Base-by-base conservation (phyloP, 805 yeast genomes). In the Brettanomyces anomalus region DNA sequence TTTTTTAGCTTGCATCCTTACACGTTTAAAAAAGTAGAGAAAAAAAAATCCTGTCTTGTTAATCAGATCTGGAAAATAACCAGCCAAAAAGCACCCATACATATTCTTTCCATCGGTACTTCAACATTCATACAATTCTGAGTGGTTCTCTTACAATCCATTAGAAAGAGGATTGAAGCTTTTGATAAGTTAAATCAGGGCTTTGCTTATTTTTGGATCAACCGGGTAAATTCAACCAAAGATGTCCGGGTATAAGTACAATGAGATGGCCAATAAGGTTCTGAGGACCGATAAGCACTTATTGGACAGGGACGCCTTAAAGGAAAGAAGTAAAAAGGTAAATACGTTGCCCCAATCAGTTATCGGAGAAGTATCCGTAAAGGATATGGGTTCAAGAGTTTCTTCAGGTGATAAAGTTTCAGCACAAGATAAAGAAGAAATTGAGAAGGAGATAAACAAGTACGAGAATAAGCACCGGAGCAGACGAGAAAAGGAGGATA, bases 201-300 rank as follows among this genome's bases (percentile, higher is more conserved):
- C n/a, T n/a, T n/a, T n/a, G n/a, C n/a, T n/a, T n/a, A n/a, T 24
- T 24, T 24, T 24, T 24, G 6, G 28, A 24, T 24, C 28, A 24
- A 7, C 10, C 10, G 10, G 10, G 28, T 11, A 24, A 7, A 7
- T 24, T 24, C 10, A 7, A 24, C 28, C 28, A 11, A 7, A 24
- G 34, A 32, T 32, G 34, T 32, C 34, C 18, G 57, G 53, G 48
- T 80, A 79, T 60, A 71, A 77, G 49, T 76, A 79, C 51, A 82
- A 79, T 57, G 85, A 76, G 55, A 81, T 85, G 88, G 73, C 94
- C 40, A 83, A 80, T 52, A 80, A 80, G 65, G 90, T 85, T 47
- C 68, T 80, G 24, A 65, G 71, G 48, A 74, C 72, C 47, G 86
- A 81, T 56, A 67, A 70, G 46, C 60, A 79, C 40, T 63, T 77